Evolutionary conservation across 345 rosid species (phyloP).

Genomic region (Angophora floribunda): DNA sequence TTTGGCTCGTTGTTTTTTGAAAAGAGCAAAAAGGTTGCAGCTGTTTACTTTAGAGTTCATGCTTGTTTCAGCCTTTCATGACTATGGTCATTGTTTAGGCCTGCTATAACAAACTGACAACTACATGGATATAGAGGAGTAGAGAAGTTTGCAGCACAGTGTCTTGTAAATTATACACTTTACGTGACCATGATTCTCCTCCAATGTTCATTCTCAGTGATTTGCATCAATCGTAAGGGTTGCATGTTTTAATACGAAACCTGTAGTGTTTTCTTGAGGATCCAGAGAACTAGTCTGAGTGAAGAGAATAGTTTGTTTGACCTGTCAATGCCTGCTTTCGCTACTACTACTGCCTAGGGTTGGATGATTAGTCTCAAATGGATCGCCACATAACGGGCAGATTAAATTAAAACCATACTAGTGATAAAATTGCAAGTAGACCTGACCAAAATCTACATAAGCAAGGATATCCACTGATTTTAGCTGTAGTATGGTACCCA

Average conservation of each 20-base stretch:
- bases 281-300: neutral
- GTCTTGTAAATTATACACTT: neutral
- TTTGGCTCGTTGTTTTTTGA: too few relatives aligned
- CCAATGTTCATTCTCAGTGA: neutral
- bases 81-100: neutral
- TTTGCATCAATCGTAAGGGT: neutral
- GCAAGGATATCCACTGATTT: neutral
- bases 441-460: neutral
- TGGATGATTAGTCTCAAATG: neutral
- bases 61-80: neutral
- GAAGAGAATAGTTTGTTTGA: neutral
- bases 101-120: neutral
- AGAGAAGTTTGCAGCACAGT: neutral
- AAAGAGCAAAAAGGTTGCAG: neutral
- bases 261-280: neutral
- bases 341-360: neutral
- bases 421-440: neutral
- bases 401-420: neutral
- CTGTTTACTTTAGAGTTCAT: neutral
- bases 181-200: neutral
- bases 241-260: neutral
- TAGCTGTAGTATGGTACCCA: neutral
- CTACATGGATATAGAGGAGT: too few relatives aligned
- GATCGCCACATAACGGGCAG: neutral
- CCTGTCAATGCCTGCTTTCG: neutral